Base-by-base conservation (phyloP, 805 yeast species). In the Cyberlindnera bimundalis region DNA sequence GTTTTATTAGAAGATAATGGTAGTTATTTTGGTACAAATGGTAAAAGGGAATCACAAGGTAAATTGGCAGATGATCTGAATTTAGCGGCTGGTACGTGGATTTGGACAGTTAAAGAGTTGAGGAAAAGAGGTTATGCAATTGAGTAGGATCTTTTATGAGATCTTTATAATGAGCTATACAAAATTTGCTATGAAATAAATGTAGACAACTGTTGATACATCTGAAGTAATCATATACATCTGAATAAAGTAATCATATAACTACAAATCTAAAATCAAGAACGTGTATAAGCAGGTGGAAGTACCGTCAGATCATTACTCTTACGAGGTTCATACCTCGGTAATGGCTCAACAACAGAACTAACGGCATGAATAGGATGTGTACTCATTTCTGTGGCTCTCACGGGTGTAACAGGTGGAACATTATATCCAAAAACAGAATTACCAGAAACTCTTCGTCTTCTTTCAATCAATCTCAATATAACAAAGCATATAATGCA, bases 21-120 rank as follows among this genome's bases (percentile, higher is more conserved):
- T 2, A 77, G 78, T 51, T 84, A 79, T 52, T 82, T 71, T 50
- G 74, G 76, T 17, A 70, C 84, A 3, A 77, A 72, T 29, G 93
- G 90, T 2, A 58, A 60, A 3, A 77, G 74, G 47, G 59, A 74
- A 2, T 61, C 62, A 15, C 82, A 91, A 3, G 78, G 88, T 31
- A 54, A 58, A 19, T 68, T 82, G 3, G 86, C 91, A 1, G 50
- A 58, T 11, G 78, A 71, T 54, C 60, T 73, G 59, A 77, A 78
- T 40, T 76, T 74, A 50, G 84, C 85, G 1, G 79, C 81, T 5
- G 66, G 78, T 33, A 79, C 83, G 26, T 86, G 95, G 90, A 77
- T 79, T 12, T 85, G 95, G 95, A 81, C 91, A 0, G 73, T 77
- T 2, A 73, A 69, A 32, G 74, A 81, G 55, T 58, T 85, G 37